Evolutionary conservation across 108 stramenopile genomes (phyloP), one percentile per base, ranked within the genome.

Genomic region (Fragilaria crotonensis): DNA sequence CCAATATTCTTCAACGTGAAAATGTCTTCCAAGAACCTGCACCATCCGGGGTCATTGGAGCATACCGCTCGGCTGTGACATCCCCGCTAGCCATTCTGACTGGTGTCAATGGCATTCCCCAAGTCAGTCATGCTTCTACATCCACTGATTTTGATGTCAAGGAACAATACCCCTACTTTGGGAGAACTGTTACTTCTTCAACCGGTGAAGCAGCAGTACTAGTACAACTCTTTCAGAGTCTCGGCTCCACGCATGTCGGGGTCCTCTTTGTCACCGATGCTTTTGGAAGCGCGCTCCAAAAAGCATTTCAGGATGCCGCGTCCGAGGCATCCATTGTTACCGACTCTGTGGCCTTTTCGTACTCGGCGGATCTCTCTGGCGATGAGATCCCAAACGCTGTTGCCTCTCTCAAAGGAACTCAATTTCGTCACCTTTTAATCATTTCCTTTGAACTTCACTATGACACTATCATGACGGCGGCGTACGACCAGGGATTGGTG

Each of bases 281-380:
- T 18, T 63, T 33, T 26, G 62, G 62, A 33, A 20, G 5, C 4
- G 41, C 46, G 18, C 18, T 36, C 5, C 33, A 32, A 32, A 63
- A 63, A 31, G 53, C 52, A 14, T 45, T 63, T 19, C 52, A 63
- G 31, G 62, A 63, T 54, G 53, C 53, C n/a, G 52, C 62, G 14
- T 4, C 5, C 5, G 52, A 54, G 18, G 33, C 4, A 41, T 19
- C 19, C 7, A 62, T 52, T 7, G 30, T 51, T 14, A 51, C 49
- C 7, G 52, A 50, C 7, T 32, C 60, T 5, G 48, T 62, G 20
- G 25, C 49, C n/a, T 52, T 62, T 52, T 29, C 60, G 5, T 62
- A 25, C 49, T 30, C 25, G 21, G 28, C 62, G 21, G 41, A 59
- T 45, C 36, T 23, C 44, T 25, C 3, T 18, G 52, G 14, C 22